A percentile compares a stretch with the other conserved stretches of the same genome.
These are phyloP conservation scores for Capronia coronata DNA, from an alignment of 2,329 filamentous ascomycete species.

Conservation along the genomic window DNA sequence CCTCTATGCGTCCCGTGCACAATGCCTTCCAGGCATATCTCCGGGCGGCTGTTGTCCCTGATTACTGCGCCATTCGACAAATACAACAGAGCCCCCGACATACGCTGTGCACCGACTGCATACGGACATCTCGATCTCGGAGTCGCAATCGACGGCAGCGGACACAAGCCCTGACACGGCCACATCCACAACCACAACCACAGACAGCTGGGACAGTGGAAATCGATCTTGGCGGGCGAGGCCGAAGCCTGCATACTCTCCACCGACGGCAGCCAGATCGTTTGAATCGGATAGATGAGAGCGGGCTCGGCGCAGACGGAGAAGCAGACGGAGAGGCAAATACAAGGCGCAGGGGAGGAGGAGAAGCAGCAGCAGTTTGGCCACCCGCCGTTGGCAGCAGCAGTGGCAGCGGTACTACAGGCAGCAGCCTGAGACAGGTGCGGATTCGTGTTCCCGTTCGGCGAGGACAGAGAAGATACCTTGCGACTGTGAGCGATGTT, in stretches of 20 bases:
- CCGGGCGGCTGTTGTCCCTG: constrained; percentile 16
- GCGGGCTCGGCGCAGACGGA: too few species aligned
- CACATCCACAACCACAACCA: neutral
- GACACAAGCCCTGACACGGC: too few species aligned
- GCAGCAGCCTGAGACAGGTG: too few species aligned
- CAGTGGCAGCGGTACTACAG: too few species aligned
- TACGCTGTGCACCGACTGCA: constrained; percentile 16
- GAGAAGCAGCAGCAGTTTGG: too few species aligned
- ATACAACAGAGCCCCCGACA: too few species aligned
- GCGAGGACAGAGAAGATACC: constrained; percentile 7
- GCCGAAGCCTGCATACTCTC: neutral
- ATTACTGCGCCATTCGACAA: constrained; percentile 4
- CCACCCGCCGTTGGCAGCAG: too few species aligned
- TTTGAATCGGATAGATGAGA: neutral
- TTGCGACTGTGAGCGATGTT: constrained; percentile 22
- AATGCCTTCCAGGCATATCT: constrained; percentile 23
- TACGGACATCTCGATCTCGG: constrained; percentile 4
- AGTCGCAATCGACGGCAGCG: too few species aligned
- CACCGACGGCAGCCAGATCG: constrained; percentile 6
- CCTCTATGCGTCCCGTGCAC: constrained; percentile 13
- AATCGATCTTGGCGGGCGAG: neutral
- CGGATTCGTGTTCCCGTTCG: too few species aligned
- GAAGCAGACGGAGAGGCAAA: neutral
- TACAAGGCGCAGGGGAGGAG: neutral
- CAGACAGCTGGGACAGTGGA: neutral